A percentile compares a stretch with the other conserved stretches of the same genome.
Evolutionary conservation across 1,284 basidiomycete genomes (phyloP).

Genomic region (Tilletia indica): DNA sequence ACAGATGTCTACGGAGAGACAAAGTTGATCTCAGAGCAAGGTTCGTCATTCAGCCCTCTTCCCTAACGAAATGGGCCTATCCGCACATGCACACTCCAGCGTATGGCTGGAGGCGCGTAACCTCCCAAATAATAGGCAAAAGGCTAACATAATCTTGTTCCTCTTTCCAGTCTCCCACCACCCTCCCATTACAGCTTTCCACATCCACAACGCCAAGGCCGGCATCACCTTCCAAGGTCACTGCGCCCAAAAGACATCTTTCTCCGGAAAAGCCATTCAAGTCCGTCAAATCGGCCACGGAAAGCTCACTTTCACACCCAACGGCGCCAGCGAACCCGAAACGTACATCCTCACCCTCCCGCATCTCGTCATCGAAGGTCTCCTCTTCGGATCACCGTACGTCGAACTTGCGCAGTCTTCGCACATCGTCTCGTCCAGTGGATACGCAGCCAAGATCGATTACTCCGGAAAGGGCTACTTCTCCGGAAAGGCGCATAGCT

Average conservation of each 20-base stretch:
- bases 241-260: slow-evolving; percentile 88
- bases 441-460: slow-evolving; percentile 67
- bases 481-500: slow-evolving; percentile 85
- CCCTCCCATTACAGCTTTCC: slow-evolving; percentile 62
- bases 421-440: slow-evolving; percentile 78
- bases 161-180: slow-evolving; percentile 61
- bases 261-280: slow-evolving; percentile 69
- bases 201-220: slow-evolving; percentile 78
- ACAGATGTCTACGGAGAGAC: slow-evolving; percentile 73
- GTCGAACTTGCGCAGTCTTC: slow-evolving; percentile 83
- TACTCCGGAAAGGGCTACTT: slow-evolving; percentile 95
- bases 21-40: slow-evolving; percentile 84
- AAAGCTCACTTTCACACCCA: slow-evolving; percentile 69
- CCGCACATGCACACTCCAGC: too few species aligned
- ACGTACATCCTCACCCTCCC: slow-evolving; percentile 87
- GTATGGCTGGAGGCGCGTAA: too few species aligned
- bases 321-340: slow-evolving; percentile 62
- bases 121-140: too few species aligned
- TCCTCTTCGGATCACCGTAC: slow-evolving; percentile 64
- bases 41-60: slow-evolving; percentile 61
- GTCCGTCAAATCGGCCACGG: slow-evolving; percentile 97
- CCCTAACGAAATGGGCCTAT: too few species aligned
- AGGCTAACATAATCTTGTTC: too few species aligned
- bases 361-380: slow-evolving; percentile 55
- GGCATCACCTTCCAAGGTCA: slow-evolving; percentile 81